Base-by-base conservation (phyloP, 495 filamentous ascomycete species). In the Podospora sp. region DNA sequence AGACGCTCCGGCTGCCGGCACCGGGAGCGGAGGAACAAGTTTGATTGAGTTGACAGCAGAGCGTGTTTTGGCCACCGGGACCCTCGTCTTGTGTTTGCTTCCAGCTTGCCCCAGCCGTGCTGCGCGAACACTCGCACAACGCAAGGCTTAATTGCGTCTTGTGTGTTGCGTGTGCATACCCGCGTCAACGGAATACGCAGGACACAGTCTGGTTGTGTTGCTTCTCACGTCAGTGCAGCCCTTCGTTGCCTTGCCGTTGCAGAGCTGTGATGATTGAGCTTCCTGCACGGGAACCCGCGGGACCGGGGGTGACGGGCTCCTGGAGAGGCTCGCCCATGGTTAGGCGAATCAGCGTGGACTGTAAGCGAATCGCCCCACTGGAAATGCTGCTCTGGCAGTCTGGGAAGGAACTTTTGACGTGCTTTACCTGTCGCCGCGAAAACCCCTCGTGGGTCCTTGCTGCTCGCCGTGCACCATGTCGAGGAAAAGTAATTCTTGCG, bases 281-380 rank as follows among this genome's bases (percentile, higher is more conserved):
- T 55, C 25, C 52, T 55, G 52, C 52, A 26, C 20, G 52, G 21
- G 52, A 35, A 33, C n/a, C 2, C 24, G 24, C 57, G 14, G 29
- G 20, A 36, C 25, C 12, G n/a, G 57, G 57, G 57, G 27, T 33
- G 56, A 33, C 29, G 29, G 29, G 29, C 29, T 27, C 14, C 8
- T 14, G 26, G 24, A 60, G 67, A 50, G 36, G 60, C 62, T 33
- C 58, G 55, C 56, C 20, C 50, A 53, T 65, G 22, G 33, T 21
- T 62, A 60, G 26, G 62, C 76, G 72, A 77, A 77, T 77, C 74
- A 77, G 69, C 51, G 56, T 65, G 18, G 9, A 24, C 24, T 20
- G 49, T 76, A 77, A 77, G 76, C 76, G 76, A 77, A 66, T 26
- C 22, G 67, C 46, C 62, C 71, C 69, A 68, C 69, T 50, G 24